These are phyloP conservation scores for Ceratorhiza oryzae-sativae DNA, from an alignment of 1,284 basidiomycete species.

Conservation along the genomic window DNA sequence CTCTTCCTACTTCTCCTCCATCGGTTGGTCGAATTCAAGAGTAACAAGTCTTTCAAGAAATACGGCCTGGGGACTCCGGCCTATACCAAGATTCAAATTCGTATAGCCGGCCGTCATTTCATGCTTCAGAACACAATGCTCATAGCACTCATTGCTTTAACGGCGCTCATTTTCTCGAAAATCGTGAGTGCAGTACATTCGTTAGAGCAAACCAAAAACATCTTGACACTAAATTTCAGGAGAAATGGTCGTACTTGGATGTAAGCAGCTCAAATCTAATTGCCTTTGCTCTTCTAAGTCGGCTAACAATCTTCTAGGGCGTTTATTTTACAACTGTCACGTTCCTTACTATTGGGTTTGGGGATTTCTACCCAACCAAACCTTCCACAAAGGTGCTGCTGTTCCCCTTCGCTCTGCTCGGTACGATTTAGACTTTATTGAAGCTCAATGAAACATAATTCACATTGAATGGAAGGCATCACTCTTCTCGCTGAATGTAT, in stretches of 20 bases:
- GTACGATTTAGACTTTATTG: not conserved
- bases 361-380: slow-evolving; percentile 41
- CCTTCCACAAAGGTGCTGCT: slow-evolving; percentile 44
- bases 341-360: slow-evolving; percentile 44
- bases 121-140: slow-evolving; percentile 54
- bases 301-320: slow-evolving; percentile 38
- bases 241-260: slow-evolving; percentile 45
- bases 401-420: slow-evolving; percentile 45
- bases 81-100: slow-evolving; percentile 47
- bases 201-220: too few species aligned
- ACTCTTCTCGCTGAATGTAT: slow-evolving; percentile 45
- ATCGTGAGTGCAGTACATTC: slow-evolving; percentile 37
- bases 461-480: slow-evolving; percentile 37
- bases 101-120: slow-evolving; percentile 52
- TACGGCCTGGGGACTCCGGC: slow-evolving; percentile 12
- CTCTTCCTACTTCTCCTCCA: slow-evolving; percentile 51
- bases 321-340: slow-evolving; percentile 45
- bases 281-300: too few species aligned
- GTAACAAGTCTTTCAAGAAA: slow-evolving; percentile 18
- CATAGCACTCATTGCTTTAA: slow-evolving; percentile 49
- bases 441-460: not conserved
- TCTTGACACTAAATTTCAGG: slow-evolving; percentile 28
- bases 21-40: slow-evolving; percentile 49
- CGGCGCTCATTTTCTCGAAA: slow-evolving; percentile 43
- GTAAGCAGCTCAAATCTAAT: too few species aligned